Evolutionary conservation across 768 basidiomycete genomes (phyloP), one percentile per base, ranked within the genome.

Genomic region (Gautieria morchelliformis): DNA sequence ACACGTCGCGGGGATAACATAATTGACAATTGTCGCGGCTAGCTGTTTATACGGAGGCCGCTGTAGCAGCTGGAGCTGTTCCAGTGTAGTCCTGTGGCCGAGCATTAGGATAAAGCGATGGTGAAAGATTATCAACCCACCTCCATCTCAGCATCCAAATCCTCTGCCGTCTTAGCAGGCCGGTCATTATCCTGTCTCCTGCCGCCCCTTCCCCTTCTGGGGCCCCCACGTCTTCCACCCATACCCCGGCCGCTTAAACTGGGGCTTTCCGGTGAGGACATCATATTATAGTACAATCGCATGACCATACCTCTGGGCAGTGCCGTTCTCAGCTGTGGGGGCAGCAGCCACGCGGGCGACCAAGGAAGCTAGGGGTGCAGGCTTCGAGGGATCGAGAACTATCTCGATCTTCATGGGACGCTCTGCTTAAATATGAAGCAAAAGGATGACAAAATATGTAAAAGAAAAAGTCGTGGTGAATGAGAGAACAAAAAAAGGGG

Each of bases 321-420:
- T 65, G 22, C 64, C 68, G 44, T 68, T 63, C 6, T 71, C 74
- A 45, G 75, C 71, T n/a, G 72, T 70, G 12, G 81, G 72, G 3
- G 82, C 80, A 39, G 92, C 89, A 37, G 45, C 47, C 24, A 99
- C 89, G 52, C 96, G 89, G 20, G 88, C 81, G n/a, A 82, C 83
- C 62, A 99, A 77, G 5, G 89, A 78, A 12, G 33, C 75, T 14
- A 75, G 70, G 12, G 80, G 71, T 5, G 82, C 77, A 17, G 85
- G 74, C 42, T 81, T 78, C 46, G 84, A 78, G 14, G 91, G 91
- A 74, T 95, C 91, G 68, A 95, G 80, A 46, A 98, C 83, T 62
- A 98, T 91, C 78, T 99, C 95, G 61, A 98, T 94, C 79, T 93
- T 95, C 93, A 98, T 96, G 24, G 93, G 89, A 63, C 90, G 89